Evolutionary conservation across 805 yeast genomes (phyloP).

Genomic region (Saccharomycopsis oosterbeekiorum): DNA sequence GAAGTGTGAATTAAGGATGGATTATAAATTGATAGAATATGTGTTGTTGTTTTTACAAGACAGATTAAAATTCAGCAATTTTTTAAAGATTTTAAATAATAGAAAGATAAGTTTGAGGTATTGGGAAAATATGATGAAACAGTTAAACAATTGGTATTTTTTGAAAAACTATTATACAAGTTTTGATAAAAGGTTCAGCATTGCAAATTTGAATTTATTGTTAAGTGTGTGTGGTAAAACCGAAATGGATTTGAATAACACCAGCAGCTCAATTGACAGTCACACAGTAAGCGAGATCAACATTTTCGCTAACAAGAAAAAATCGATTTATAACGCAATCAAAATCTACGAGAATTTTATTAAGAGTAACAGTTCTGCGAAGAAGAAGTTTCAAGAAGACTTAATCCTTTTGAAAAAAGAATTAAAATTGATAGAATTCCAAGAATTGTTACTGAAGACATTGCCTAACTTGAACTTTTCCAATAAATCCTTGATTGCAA

Average conservation of each 20-base stretch:
- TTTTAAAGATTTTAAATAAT: constrained; percentile 54
- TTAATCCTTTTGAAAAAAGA: constrained; percentile 36
- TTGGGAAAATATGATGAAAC: constrained; percentile 24
- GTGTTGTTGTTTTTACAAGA: constrained; percentile 41
- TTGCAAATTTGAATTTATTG: constrained; percentile 33
- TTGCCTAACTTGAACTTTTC: constrained; percentile 33
- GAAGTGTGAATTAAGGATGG: constrained; percentile 53
- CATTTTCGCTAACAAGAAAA: constrained; percentile 22
- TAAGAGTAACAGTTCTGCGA: constrained; percentile 4
- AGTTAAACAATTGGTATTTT: constrained; percentile 6
- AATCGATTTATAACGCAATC: constrained; percentile 24
- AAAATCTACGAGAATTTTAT: constrained; percentile 27
- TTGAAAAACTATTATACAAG: constrained; percentile 16
- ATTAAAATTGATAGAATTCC: constrained; percentile 33
- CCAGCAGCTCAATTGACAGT: constrained; percentile 21
- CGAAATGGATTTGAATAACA: constrained; percentile 27
- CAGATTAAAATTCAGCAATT: constrained; percentile 25
- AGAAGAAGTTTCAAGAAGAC: constrained; percentile 26
- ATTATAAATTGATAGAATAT: constrained; percentile 49
- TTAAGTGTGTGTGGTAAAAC: constrained; percentile 26
- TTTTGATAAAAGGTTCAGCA: constrained; percentile 39
- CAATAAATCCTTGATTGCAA: constrained; percentile 37
- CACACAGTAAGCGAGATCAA: constrained; percentile 18
- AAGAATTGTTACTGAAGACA: constrained; percentile 30
- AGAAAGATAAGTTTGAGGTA: constrained; percentile 32